Conservation (phyloP, 2,329 filamentous ascomycete genomes). For the Lecanicillium sp. region DNA sequence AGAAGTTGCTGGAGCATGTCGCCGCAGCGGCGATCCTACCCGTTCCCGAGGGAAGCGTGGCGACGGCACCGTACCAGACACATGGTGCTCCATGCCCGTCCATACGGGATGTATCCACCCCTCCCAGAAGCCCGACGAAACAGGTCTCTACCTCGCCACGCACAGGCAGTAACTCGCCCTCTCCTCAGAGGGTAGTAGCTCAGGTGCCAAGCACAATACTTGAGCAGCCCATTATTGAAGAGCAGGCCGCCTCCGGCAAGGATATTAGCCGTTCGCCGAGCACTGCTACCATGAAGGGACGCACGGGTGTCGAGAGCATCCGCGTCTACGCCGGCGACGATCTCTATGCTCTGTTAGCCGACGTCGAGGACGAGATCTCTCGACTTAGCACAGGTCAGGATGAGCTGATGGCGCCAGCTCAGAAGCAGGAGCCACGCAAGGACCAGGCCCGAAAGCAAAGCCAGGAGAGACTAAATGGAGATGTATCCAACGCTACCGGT, state of each 20-base stretch:
- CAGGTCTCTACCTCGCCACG: slow-evolving; percentile 26
- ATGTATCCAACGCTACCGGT: slow-evolving; percentile 15
- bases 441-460: slow-evolving; percentile 44
- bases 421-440: slow-evolving; percentile 25
- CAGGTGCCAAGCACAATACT: slow-evolving; percentile 52
- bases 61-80: slow-evolving; percentile 37
- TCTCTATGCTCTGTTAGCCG: slow-evolving; percentile 59
- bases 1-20: slow-evolving; percentile 77
- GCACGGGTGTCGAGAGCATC: slow-evolving; percentile 55
- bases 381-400: slow-evolving; percentile 27
- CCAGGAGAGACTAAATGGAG: slow-evolving; percentile 43
- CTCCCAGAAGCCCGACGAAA: slow-evolving; percentile 54
- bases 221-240: slow-evolving; percentile 43
- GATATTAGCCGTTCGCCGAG: slow-evolving; percentile 23
- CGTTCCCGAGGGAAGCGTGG: slow-evolving; percentile 23
- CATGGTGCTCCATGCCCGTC: slow-evolving; percentile 34
- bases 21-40: slow-evolving; percentile 60
- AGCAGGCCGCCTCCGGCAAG: slow-evolving; percentile 29
- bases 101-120: slow-evolving; percentile 44
- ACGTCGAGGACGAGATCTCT: slow-evolving; percentile 50
- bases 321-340: slow-evolving; percentile 63
- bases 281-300: slow-evolving; percentile 23
- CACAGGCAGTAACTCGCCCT: slow-evolving; percentile 35
- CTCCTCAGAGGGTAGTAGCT: slow-evolving; percentile 45
- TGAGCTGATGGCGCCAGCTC: slow-evolving; percentile 6